A percentile compares a stretch with the other conserved stretches of the same genome.
These are phyloP conservation scores for Claviceps sp. DNA, from an alignment of 2,329 filamentous ascomycete genomes.

Conservation along the genomic window DNA sequence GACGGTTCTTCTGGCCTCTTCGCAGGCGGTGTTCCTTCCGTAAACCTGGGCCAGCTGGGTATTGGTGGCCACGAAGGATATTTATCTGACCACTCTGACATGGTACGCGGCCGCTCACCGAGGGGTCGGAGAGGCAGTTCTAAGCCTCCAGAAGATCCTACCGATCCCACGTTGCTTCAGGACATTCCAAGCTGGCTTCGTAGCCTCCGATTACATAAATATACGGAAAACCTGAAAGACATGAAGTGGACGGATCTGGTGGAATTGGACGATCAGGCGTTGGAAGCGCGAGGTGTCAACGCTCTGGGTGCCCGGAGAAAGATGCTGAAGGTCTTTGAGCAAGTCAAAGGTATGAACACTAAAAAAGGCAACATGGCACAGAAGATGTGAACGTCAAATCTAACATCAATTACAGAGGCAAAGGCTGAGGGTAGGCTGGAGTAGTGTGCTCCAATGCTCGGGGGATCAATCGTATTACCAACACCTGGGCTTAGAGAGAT, in stretches of 20 bases:
- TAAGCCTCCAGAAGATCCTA: constrained; percentile 95
- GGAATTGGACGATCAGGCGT: constrained; percentile 80
- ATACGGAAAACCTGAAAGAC: constrained; percentile 95
- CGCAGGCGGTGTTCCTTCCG: constrained; percentile 54
- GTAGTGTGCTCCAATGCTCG: constrained; percentile 13
- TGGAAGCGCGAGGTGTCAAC: constrained; percentile 89
- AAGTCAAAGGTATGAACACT: constrained; percentile 57
- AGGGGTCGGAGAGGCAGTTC: constrained; percentile 86
- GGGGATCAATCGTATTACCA: not conserved
- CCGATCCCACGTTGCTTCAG: constrained; percentile 76
- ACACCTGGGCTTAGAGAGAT: not conserved
- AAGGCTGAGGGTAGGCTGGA: constrained; percentile 59
- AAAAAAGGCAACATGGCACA: not conserved
- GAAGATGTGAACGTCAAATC: not conserved
- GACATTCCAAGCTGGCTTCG: constrained; percentile 95
- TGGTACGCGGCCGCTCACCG: constrained; percentile 80
- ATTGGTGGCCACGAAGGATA: constrained; percentile 67
- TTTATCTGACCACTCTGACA: constrained; percentile 85
- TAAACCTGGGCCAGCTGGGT: constrained; percentile 62
- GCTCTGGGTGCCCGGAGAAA: constrained; percentile 89
- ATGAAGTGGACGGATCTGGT: constrained; percentile 92
- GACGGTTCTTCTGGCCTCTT: constrained; percentile 59
- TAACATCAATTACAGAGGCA: constrained; percentile 39
- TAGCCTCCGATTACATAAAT: constrained; percentile 92
- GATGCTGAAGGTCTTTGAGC: constrained; percentile 98